These are phyloP conservation scores for Toxoplasma gondii DNA, from an alignment of 169 alveolate genomes.

Conservation along the genomic window DNA sequence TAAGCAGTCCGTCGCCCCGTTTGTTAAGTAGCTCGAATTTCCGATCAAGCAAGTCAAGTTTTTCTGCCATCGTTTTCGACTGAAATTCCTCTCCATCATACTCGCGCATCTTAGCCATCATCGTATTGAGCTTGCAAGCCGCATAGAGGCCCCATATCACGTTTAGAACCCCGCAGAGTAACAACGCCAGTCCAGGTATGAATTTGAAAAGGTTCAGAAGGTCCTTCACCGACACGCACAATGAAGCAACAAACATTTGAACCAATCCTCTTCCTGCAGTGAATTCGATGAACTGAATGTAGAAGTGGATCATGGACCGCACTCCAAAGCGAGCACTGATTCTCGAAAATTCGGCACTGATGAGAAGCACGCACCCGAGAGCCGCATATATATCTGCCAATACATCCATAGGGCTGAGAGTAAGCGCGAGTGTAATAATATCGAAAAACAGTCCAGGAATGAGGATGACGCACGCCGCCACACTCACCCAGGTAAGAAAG, in stretches of 20 bases:
- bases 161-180: constrained; percentile 56
- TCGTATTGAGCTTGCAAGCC: constrained; percentile 53
- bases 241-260: constrained; percentile 53
- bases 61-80: constrained; percentile 37
- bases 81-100: constrained; percentile 16
- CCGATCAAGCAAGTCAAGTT: constrained; percentile 58
- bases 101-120: constrained; percentile 11
- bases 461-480: constrained; percentile 22
- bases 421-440: constrained; percentile 39
- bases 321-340: constrained; percentile 17
- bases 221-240: constrained; percentile 34
- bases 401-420: constrained; percentile 45
- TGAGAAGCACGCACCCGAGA: constrained; percentile 23
- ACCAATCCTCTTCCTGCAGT: constrained; percentile 42
- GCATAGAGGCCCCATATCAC: constrained; percentile 56
- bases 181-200: constrained; percentile 53
- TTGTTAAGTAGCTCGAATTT: constrained; percentile 52
- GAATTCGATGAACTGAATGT: constrained; percentile 41
- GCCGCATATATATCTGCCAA: constrained; percentile 48
- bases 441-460: constrained; percentile 51
- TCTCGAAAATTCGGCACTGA: constrained; percentile 39
- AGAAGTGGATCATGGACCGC: constrained; percentile 51
- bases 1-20: constrained; percentile 49
- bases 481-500: constrained; percentile 48
- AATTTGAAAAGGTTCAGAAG: constrained; percentile 39